These are phyloP conservation scores for Mycena olivaceomarginata DNA, from an alignment of 768 basidiomycete species.

Conservation along the genomic window DNA sequence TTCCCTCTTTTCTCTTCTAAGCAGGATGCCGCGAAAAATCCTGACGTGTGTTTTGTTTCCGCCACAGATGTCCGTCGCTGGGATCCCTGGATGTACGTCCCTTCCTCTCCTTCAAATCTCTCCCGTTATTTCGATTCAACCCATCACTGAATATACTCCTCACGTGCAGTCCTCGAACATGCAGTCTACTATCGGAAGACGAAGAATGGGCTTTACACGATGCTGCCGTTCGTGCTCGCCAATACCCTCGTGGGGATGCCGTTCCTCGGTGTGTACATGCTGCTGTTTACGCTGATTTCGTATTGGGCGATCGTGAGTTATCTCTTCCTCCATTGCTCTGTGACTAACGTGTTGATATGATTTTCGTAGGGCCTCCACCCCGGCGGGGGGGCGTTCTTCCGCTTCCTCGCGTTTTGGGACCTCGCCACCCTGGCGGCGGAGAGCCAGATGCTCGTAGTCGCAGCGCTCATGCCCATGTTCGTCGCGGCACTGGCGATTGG, in stretches of 20 bases:
- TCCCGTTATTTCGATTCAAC: not conserved
- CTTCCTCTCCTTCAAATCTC: not conserved
- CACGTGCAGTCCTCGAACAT: slow-evolving; percentile 69
- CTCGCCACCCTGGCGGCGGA: slow-evolving; percentile 73
- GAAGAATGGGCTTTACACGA: slow-evolving; percentile 74
- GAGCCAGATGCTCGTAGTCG: slow-evolving; percentile 69
- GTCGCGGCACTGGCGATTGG: slow-evolving; percentile 76
- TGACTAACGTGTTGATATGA: not conserved
- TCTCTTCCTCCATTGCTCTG: slow-evolving; percentile 3
- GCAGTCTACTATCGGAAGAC: slow-evolving; percentile 71
- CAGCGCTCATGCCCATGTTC: slow-evolving; percentile 73
- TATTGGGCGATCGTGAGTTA: slow-evolving; percentile 69
- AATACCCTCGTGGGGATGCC: slow-evolving; percentile 73
- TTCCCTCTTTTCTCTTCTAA: not conserved
- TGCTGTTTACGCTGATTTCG: slow-evolving; percentile 69
- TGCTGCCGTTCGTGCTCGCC: slow-evolving; percentile 71
- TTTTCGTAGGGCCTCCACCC: slow-evolving; percentile 67
- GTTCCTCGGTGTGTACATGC: slow-evolving; percentile 70
- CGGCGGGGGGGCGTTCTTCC: slow-evolving; percentile 70
- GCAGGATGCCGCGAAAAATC: not conserved
- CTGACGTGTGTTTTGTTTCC: not conserved
- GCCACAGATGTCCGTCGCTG: slow-evolving; percentile 73
- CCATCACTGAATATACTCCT: not conserved
- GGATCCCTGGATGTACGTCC: slow-evolving; percentile 70
- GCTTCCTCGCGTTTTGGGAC: slow-evolving; percentile 72